phyloP scores from a whole-genome alignment of 352 stramenopile species.

The Blastocystis sp. region DNA sequence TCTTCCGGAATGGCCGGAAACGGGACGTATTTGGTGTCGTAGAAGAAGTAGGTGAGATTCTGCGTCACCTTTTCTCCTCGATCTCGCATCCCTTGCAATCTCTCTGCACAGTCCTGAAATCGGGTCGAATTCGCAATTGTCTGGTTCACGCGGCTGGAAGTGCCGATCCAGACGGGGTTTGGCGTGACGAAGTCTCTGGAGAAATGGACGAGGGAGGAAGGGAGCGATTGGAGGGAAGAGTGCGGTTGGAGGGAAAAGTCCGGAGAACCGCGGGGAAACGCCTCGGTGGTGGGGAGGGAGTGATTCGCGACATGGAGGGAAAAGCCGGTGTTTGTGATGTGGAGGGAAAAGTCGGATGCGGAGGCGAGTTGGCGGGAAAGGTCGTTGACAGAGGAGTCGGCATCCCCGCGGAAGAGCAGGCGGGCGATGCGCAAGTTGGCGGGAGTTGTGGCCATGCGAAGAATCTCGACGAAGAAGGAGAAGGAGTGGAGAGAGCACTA shows the following conservation, averaged over 20 bases:
- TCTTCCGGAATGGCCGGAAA: background rate
- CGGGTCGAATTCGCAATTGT: too few relatives aligned
- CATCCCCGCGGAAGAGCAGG: background rate
- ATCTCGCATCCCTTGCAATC: too few relatives aligned
- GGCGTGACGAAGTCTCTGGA: background rate
- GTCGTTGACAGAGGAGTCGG: background rate
- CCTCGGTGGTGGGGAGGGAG: background rate
- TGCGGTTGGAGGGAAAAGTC: background rate
- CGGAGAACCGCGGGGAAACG: background rate
- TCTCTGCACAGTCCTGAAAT: too few relatives aligned
- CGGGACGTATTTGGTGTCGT: background rate
- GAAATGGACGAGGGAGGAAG: background rate
- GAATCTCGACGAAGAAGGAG: background rate
- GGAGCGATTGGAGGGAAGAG: background rate
- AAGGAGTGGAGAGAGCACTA: background rate
- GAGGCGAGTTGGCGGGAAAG: background rate
- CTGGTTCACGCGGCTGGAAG: too few relatives aligned
- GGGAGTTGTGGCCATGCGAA: background rate
- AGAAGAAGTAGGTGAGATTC: background rate
- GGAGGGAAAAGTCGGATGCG: background rate
- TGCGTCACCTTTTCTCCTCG: too few relatives aligned
- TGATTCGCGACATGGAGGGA: background rate
- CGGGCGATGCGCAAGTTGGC: background rate
- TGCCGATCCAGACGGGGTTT: background rate
- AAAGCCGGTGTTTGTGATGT: background rate